Evolutionary conservation across 148 eudicot species (phyloP).

Genomic region (Vaccinium macrocarpon): DNA sequence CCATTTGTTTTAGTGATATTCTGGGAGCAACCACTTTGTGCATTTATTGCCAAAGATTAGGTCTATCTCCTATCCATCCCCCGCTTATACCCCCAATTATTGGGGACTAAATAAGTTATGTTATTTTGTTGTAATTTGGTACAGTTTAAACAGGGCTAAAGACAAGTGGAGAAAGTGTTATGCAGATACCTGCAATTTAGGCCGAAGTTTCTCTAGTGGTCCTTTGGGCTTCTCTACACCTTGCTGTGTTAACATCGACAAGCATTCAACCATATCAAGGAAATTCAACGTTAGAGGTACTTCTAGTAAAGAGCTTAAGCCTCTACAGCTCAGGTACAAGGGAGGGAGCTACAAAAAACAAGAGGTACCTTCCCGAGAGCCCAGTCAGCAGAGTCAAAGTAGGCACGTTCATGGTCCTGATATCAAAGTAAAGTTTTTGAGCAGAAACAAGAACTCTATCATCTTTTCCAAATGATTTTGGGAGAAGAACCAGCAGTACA

Average conservation of each 20-base stretch:
- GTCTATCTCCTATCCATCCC: no score
- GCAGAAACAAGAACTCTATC: neutral
- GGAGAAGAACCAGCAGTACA: neutral
- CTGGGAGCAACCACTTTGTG: no score
- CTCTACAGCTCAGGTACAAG: slow-evolving; percentile 4
- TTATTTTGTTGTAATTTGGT: no score
- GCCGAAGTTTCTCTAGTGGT: slow-evolving; percentile 94
- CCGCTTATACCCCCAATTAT: no score
- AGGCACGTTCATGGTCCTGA: slow-evolving; percentile 97
- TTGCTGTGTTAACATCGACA: slow-evolving; percentile 63
- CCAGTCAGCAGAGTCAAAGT: slow-evolving; percentile 99
- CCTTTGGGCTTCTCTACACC: slow-evolving; percentile 91
- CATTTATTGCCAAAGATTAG: no score
- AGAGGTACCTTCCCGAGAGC: slow-evolving; percentile 83
- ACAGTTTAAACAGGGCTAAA: neutral
- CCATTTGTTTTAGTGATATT: no score
- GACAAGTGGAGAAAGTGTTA: neutral
- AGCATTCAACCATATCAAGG: slow-evolving; percentile 12
- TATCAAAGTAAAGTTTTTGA: slow-evolving; percentile 23
- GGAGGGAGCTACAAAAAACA: neutral
- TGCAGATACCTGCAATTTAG: slow-evolving; percentile 74
- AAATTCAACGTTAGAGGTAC: neutral
- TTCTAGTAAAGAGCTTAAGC: neutral
- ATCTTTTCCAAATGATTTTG: neutral
- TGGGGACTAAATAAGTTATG: no score